These are phyloP conservation scores for Fusarium tjaetaba DNA, from an alignment of 2,329 filamentous ascomycete species.

Conservation along the genomic window DNA sequence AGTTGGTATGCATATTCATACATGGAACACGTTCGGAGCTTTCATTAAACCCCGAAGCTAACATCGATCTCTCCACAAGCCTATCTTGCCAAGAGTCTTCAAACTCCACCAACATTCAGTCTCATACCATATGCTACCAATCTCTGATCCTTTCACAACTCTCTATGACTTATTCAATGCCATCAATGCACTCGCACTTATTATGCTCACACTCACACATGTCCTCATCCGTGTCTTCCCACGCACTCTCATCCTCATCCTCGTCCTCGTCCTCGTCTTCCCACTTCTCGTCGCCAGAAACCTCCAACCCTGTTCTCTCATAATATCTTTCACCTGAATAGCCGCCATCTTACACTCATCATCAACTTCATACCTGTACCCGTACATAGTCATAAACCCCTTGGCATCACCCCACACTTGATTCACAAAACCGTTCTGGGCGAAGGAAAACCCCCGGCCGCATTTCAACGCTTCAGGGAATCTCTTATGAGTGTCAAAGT, in stretches of 20 bases:
- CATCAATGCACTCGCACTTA: neutral
- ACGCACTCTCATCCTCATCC: neutral
- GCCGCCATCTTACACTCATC: neutral
- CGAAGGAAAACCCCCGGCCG: no score
- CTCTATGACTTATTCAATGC: accelerated
- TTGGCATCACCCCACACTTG: no score
- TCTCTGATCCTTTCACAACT: neutral
- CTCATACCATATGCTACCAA: neutral
- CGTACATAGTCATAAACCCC: neutral
- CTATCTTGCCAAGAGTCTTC: neutral
- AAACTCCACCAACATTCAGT: neutral
- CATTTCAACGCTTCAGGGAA: no score
- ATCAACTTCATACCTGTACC: neutral
- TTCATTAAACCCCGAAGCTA: neutral
- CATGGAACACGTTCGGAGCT: neutral
- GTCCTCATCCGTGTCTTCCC: neutral
- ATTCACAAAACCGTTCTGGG: no score
- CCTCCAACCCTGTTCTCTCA: accelerated
- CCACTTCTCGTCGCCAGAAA: neutral
- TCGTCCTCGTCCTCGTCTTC: neutral
- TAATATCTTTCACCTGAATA: accelerated
- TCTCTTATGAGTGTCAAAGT: neutral
- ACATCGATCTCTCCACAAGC: neutral
- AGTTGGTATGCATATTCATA: neutral
- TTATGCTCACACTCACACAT: neutral